Conservation (phyloP, 108 stramenopile genomes). For the Cyclotella choctawhatcheeana region DNA sequence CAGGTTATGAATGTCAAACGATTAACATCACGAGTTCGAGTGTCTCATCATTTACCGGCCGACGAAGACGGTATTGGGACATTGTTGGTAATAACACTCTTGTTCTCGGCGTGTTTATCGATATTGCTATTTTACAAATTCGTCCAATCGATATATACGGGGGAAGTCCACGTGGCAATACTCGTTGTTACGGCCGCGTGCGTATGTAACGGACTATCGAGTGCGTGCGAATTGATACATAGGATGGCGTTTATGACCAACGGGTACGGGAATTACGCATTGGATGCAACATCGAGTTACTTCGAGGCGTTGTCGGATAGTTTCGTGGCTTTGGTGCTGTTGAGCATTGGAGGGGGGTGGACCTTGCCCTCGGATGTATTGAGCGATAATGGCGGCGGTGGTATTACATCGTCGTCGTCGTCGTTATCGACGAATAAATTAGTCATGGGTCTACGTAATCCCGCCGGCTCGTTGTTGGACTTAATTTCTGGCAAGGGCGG, state of each 20-base stretch:
- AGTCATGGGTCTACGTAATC: slow-evolving; percentile 63
- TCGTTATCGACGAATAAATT: slow-evolving; percentile 54
- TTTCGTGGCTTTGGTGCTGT: slow-evolving; percentile 67
- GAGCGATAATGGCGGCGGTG: slow-evolving; percentile 36
- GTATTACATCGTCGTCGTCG: too few species aligned
- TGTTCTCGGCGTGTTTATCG: slow-evolving; percentile 53
- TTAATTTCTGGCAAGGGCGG: slow-evolving; percentile 49
- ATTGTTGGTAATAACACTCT: slow-evolving; percentile 58
- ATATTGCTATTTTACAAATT: slow-evolving; percentile 47
- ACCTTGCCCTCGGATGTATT: slow-evolving; percentile 80
- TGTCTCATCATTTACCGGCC: slow-evolving; percentile 69
- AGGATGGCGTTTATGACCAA: slow-evolving; percentile 59
- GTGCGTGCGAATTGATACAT: slow-evolving; percentile 77
- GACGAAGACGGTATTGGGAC: slow-evolving; percentile 72
- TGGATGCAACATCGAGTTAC: slow-evolving; percentile 76
- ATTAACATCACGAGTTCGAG: slow-evolving; percentile 1
- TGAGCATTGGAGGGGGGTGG: slow-evolving; percentile 84
- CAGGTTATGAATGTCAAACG: slow-evolving; percentile 28
- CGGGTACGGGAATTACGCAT: slow-evolving; percentile 72
- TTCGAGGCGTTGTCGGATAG: slow-evolving; percentile 85
- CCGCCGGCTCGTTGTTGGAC: slow-evolving; percentile 56
- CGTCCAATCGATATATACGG: slow-evolving; percentile 45
- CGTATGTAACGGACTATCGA: slow-evolving; percentile 56
- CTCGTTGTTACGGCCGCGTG: slow-evolving; percentile 74
- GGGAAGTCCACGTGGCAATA: slow-evolving; percentile 74